A percentile compares a stretch with the other conserved stretches of the same genome.
Conservation (phyloP, 345 rosid genomes). For the Eucalyptus coolabah region DNA sequence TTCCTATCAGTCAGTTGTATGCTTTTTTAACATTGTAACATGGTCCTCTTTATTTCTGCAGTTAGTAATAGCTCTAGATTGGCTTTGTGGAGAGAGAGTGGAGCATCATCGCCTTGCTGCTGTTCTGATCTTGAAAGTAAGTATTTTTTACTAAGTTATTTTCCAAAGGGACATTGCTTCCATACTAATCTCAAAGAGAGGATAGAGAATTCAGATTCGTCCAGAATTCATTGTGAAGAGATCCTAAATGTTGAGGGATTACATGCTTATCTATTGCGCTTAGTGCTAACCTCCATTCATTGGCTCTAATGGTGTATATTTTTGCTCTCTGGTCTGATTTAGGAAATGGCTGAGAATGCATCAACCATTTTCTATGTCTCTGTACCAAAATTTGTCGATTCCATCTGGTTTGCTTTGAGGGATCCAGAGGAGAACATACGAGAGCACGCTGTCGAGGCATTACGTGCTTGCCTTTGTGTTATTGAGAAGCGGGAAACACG, state of each 20-base stretch:
- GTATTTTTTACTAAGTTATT: background rate
- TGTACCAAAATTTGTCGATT: conserved; percentile 83
- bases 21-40: background rate
- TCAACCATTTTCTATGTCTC: conserved; percentile 94
- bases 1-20: background rate
- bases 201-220: background rate
- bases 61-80: conserved; percentile 82
- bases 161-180: background rate
- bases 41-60: conserved; percentile 5
- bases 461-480: conserved; percentile 98
- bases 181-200: background rate
- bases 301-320: background rate
- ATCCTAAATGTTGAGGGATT: background rate
- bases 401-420: conserved; percentile 97
- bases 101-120: conserved; percentile 89
- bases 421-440: conserved; percentile 85
- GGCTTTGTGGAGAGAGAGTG: conserved; percentile 85
- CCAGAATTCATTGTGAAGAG: background rate
- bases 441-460: conserved; percentile 92
- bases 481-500: conserved; percentile 99
- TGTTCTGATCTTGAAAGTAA: conserved; percentile 84
- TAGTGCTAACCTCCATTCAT: background rate
- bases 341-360: conserved; percentile 99
- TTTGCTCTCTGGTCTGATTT: background rate
- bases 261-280: background rate